Evolutionary conservation across 2,329 filamentous ascomycete species (phyloP).

Genomic region (Hymenoscyphus fructigenus): DNA sequence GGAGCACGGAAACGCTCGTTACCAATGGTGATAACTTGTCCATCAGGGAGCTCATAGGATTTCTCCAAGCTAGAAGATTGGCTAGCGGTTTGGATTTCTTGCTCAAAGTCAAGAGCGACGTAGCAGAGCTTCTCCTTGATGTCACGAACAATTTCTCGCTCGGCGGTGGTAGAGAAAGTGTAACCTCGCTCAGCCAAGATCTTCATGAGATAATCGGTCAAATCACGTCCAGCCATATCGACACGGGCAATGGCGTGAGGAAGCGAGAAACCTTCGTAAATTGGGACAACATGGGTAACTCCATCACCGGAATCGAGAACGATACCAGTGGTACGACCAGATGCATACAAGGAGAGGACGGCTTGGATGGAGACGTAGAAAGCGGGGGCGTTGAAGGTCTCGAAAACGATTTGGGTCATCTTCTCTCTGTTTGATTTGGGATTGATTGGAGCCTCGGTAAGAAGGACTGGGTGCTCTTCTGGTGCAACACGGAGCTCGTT

Average conservation of each 20-base stretch:
- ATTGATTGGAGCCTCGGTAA: conserved; percentile 99
- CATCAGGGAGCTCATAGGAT: conserved; percentile 99
- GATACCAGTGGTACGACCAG: conserved; percentile 99
- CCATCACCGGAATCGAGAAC: conserved; percentile 99
- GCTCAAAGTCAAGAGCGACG: conserved; percentile 99
- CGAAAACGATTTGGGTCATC: conserved; percentile 99
- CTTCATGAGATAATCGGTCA: conserved; percentile 99
- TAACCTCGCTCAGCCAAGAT: conserved; percentile 99
- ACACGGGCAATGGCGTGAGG: conserved; percentile 99
- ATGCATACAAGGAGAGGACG: conserved; percentile 98
- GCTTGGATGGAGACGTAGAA: conserved; percentile 99
- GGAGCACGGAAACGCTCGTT: conserved; percentile 99
- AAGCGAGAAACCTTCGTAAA: conserved; percentile 99
- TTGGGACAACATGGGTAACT: conserved; percentile 99
- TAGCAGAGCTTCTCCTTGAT: conserved; percentile 99
- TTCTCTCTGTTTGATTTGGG: conserved; percentile 99
- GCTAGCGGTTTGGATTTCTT: conserved; percentile 99
- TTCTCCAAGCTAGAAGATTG: conserved; percentile 99
- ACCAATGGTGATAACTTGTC: conserved; percentile 98
- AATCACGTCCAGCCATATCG: conserved; percentile 99
- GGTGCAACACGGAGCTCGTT: conserved; percentile 99
- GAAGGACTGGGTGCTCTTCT: conserved; percentile 98
- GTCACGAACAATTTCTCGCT: conserved; percentile 99
- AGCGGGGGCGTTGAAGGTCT: conserved; percentile 99
- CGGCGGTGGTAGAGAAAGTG: conserved; percentile 99